Evolutionary conservation across 176 grass and related monocot genomes (phyloP).

Genomic region (Puya raimondii): DNA sequence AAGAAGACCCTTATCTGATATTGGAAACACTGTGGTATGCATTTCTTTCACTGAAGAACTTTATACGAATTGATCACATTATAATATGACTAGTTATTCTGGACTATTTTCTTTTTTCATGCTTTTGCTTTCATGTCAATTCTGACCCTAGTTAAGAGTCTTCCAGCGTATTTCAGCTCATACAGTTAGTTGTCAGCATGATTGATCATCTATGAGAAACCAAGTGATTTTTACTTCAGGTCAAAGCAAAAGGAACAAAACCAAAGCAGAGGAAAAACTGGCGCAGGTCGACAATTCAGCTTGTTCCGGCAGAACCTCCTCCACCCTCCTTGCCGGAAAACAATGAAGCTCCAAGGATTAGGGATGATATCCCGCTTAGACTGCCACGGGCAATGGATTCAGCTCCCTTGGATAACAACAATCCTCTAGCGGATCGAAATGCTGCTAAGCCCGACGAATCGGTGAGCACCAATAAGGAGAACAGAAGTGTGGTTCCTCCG

Average conservation of each 20-base stretch:
- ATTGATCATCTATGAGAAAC: too few species aligned
- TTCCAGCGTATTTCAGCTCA: too few species aligned
- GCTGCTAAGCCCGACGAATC: conserved; percentile 34
- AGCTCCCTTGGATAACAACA: conserved; percentile 20
- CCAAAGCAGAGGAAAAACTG: conserved; percentile 62
- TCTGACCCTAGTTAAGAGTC: too few species aligned
- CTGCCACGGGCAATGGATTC: conserved; percentile 76
- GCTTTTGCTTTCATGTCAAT: too few species aligned
- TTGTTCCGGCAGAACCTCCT: conserved; percentile 32
- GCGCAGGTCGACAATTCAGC: conserved; percentile 63
- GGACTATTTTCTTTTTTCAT: not conserved
- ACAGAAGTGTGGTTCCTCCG: conserved; percentile 15
- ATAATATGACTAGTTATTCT: not conserved
- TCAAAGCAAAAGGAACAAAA: conserved; percentile 24
- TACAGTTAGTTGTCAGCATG: too few species aligned
- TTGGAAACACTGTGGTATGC: conserved; percentile 50
- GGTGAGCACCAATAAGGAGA: conserved; percentile 37
- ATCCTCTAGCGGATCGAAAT: conserved; percentile 63
- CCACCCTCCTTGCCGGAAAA: conserved; percentile 17
- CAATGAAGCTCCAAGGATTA: conserved; percentile 24
- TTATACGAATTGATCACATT: not conserved
- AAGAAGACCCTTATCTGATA: conserved; percentile 57
- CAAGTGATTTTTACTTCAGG: conserved; percentile 19
- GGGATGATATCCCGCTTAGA: conserved; percentile 46
- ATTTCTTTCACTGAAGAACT: not conserved